These are phyloP conservation scores for Coprinopsis strossmayeri DNA, from an alignment of 768 basidiomycete species.

Conservation along the genomic window DNA sequence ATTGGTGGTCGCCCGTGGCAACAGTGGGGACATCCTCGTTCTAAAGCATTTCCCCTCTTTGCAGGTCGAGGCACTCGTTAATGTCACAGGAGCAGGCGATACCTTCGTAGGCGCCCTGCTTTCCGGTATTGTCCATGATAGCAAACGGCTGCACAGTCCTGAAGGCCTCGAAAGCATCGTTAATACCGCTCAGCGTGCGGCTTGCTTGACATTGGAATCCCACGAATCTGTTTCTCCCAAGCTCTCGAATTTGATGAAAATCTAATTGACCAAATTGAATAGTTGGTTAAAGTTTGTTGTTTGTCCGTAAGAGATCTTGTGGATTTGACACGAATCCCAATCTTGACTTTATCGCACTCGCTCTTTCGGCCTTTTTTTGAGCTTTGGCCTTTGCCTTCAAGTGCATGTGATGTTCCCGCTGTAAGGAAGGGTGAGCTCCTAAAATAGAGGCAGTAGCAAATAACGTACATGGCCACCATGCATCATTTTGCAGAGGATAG, in stretches of 20 bases:
- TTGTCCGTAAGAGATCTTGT: background rate
- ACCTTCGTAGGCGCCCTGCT: slow-evolving; percentile 80
- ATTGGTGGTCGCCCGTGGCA: slow-evolving; percentile 45
- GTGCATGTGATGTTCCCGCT: background rate
- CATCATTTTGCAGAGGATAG: background rate
- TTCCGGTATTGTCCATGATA: slow-evolving; percentile 49
- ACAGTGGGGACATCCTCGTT: slow-evolving; percentile 43
- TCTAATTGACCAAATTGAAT: too few relatives aligned
- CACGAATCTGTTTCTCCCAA: slow-evolving; percentile 59
- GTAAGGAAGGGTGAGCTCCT: background rate
- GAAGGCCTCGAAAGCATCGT: slow-evolving; percentile 37
- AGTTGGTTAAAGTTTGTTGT: too few relatives aligned
- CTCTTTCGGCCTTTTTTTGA: slow-evolving; percentile 33
- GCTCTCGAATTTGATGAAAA: slow-evolving; percentile 31
- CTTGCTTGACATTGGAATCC: slow-evolving; percentile 52
- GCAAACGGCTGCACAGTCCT: slow-evolving; percentile 40
- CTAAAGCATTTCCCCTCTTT: slow-evolving; percentile 70
- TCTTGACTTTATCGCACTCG: background rate
- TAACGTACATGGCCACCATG: background rate
- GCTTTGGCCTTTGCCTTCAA: slow-evolving; percentile 30
- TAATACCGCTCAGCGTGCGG: slow-evolving; percentile 57
- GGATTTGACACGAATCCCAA: background rate
- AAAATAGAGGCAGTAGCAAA: too few relatives aligned
- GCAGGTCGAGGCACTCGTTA: slow-evolving; percentile 38
- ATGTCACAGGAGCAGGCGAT: slow-evolving; percentile 91